Base-by-base conservation (phyloP, 2,329 filamentous ascomycete species). In the Cercospora sp. region DNA sequence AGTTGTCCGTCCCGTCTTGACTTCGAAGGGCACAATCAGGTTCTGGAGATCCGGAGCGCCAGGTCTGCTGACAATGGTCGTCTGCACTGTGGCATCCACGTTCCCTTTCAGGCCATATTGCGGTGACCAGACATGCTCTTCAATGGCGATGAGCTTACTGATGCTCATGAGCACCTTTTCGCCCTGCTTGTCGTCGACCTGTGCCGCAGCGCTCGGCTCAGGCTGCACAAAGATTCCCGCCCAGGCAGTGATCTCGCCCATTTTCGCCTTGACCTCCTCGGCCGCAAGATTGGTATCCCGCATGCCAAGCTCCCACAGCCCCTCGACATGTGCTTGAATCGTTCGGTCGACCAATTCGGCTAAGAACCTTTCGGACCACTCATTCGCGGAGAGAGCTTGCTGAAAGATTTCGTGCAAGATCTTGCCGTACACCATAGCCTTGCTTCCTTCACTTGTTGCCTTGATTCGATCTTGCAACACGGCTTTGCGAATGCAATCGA, bases 61-160 rank as follows among this genome's bases (percentile, higher is more conserved):
- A n/a, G 86, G 82, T 28, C 88, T 87, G 66, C 97, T 91, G 65
- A 87, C 84, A 84, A 97, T 91, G 0, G 87, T 88, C 16, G 95
- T 91, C 81, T 99, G 92, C 0, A 99, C 91, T 0, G 95, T 98
- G 30, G 95, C 95, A 81, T 99, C 95, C 68, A 99, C 95, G 74
- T 98, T 99, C 32, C 95, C 95, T 79, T 99, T 99, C 16, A 99
- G 84, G 0, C 95, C 95, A 77, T 97, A 99, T 88, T 93, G 94
- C 0, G 95, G 95, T 6, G 94, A 98, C 95, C 95, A 99, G 30
- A 99, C 89, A 77, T 98, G 95, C 79, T 99, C 95, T 78, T 99
- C 95, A 9, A 99, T 92, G 77, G 98, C 95, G 13, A 99, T 89
- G 30, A 99, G 84, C 77, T 98, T 99, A 75, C 90, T 96, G 73